Conservation (phyloP, 768 basidiomycete genomes). For the Panus rudis region DNA sequence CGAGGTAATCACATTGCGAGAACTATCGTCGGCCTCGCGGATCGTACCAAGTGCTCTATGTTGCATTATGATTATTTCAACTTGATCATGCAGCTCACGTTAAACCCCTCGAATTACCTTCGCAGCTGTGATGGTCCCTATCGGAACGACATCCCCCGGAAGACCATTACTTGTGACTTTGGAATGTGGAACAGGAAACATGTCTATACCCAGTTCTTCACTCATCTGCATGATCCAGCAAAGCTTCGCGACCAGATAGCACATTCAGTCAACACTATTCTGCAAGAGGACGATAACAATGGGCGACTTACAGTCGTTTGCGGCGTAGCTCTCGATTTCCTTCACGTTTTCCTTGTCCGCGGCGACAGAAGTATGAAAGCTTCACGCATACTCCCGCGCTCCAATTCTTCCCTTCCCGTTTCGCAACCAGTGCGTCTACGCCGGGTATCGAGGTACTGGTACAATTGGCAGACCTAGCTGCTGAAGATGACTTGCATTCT, state of each 20-base stretch:
- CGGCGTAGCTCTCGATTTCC: slow-evolving; percentile 1
- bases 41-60: too few relatives aligned
- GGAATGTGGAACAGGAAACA: slow-evolving; percentile 1
- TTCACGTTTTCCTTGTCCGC: background rate
- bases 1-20: too few relatives aligned
- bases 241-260: background rate
- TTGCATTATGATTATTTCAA: too few relatives aligned
- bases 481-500: slow-evolving; percentile 1
- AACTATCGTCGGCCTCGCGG: too few relatives aligned
- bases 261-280: background rate
- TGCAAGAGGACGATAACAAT: background rate
- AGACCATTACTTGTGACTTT: too few relatives aligned
- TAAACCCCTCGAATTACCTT: too few relatives aligned
- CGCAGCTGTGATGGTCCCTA: too few relatives aligned
- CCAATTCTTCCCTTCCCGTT: background rate
- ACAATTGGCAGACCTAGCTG: background rate
- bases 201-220: background rate
- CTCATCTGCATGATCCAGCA: background rate
- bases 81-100: too few relatives aligned
- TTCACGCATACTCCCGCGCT: background rate
- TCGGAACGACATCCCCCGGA: too few relatives aligned
- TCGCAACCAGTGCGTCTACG: background rate
- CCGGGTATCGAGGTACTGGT: background rate
- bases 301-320: background rate
- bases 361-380: slow-evolving; percentile 1